These are phyloP conservation scores for Pittosporum tobira DNA, from an alignment of 129 eudicot species.

Conservation along the genomic window DNA sequence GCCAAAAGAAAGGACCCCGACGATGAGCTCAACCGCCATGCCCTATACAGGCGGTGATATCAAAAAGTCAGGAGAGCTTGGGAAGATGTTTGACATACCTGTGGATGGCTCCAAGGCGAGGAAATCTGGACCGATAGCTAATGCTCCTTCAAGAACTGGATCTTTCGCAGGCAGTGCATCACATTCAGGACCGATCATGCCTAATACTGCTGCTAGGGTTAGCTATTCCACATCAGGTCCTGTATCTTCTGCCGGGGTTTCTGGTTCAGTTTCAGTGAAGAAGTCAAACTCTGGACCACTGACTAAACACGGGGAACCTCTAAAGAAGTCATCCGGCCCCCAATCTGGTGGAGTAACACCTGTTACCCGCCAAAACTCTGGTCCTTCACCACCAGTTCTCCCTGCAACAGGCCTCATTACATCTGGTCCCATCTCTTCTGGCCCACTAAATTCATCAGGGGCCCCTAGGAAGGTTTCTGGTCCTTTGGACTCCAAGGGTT, in stretches of 20 bases:
- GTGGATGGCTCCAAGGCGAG: slow-evolving; percentile 45
- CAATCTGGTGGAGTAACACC: neutral
- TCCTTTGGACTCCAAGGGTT: slow-evolving; percentile 2
- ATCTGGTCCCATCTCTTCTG: slow-evolving; percentile 9
- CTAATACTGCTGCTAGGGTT: slow-evolving; percentile 35
- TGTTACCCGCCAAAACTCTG: slow-evolving; percentile 6
- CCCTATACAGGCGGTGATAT: slow-evolving; percentile 86
- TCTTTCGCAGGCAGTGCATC: slow-evolving; percentile 47
- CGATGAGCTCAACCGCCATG: slow-evolving; percentile 68
- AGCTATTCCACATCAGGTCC: slow-evolving; percentile 12
- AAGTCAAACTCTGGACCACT: slow-evolving; percentile 69
- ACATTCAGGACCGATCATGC: slow-evolving; percentile 39
- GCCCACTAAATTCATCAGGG: slow-evolving; percentile 8
- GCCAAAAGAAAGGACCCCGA: slow-evolving; percentile 65
- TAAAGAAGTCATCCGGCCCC: slow-evolving; percentile 1
- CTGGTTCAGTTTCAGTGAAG: slow-evolving; percentile 50
- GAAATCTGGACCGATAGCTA: slow-evolving; percentile 59
- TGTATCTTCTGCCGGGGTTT: slow-evolving; percentile 26
- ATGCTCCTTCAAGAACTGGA: slow-evolving; percentile 57
- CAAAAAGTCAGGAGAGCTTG: slow-evolving; percentile 72
- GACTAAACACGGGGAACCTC: neutral
- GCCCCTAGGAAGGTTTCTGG: slow-evolving; percentile 8
- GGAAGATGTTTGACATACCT: slow-evolving; percentile 74
- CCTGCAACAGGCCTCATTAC: slow-evolving; percentile 10
- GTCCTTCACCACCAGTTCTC: slow-evolving; percentile 2